Conservation (phyloP, 1,139 yeast genomes). For the Zygotorulaspora mrakii region DNA sequence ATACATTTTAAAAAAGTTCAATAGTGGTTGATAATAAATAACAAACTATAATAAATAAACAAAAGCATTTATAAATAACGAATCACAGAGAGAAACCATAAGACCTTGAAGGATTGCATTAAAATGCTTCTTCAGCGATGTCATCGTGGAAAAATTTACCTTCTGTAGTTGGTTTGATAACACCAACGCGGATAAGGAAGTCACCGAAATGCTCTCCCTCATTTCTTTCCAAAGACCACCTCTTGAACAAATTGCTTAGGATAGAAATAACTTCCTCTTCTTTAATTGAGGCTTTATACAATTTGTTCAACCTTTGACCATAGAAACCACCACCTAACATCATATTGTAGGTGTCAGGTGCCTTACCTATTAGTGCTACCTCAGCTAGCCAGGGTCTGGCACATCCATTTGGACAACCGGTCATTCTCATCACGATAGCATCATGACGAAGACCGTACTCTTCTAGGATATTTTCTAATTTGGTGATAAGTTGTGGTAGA, state of each 20-base stretch:
- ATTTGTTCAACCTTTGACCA: conserved; percentile 89
- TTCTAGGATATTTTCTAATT: conserved; percentile 79
- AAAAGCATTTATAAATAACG: conserved; percentile 2
- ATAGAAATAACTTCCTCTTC: conserved; percentile 81
- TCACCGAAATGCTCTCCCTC: conserved; percentile 97
- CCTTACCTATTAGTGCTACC: conserved; percentile 93
- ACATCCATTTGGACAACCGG: conserved; percentile 99
- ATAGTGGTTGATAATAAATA: too few species aligned
- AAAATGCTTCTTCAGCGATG: conserved; percentile 68
- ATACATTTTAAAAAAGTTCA: too few species aligned
- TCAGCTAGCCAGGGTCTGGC: conserved; percentile 99
- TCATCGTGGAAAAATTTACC: conserved; percentile 95
- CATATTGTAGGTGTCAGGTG: conserved; percentile 86
- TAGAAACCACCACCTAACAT: conserved; percentile 96
- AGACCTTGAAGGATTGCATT: conserved; percentile 1
- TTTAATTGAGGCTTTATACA: conserved; percentile 81
- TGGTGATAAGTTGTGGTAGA: conserved; percentile 75
- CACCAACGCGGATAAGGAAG: conserved; percentile 78
- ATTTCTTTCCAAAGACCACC: conserved; percentile 88
- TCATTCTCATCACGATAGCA: conserved; percentile 95
- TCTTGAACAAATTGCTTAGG: conserved; percentile 81
- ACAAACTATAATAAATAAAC: conserved; percentile 8
- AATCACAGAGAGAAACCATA: background rate
- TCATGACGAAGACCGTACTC: conserved; percentile 93
- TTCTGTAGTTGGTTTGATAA: conserved; percentile 82